Evolutionary conservation across 2,329 filamentous ascomycete species (phyloP), one percentile per base, ranked within the genome.

Genomic region (Arthrobotrys iridis): DNA sequence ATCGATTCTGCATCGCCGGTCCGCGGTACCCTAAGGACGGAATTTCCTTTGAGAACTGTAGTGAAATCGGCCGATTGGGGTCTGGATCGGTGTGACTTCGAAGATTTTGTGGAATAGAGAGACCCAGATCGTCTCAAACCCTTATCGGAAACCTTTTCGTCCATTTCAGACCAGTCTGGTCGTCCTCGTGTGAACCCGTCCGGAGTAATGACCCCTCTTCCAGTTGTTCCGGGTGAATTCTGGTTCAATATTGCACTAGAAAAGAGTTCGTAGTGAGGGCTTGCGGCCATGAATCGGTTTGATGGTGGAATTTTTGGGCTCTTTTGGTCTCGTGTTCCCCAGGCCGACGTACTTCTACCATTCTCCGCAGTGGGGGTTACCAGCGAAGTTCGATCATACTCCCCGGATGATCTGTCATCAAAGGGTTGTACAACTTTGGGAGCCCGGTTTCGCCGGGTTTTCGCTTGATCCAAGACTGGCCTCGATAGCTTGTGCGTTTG

Each of bases 161-260:
- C 71, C 63, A 68, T 75, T 50, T 75, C 71, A 33, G 71, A 75
- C 71, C 71, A 75, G 15, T 75, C 71, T 30, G 71, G 71, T 1
- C 71, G 55, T 35, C 71, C 71, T 33, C 63, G 45, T 33, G 71
- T 75, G 46, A 30, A 63, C 1, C 63, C 64, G 40, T 75, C 71
- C n/a, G 28, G 22, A 18, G 15, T 24, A 5, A 45, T 11, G 4
- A 24, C 33, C 1, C 35, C 28, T 10, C 28, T n/a, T 22, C 48
- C 57, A 6, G 15, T 30, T 24, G 33, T 58, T 13, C 57, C 71
- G 1, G 71, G 48, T 18, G 58, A 15, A 43, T 63, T 48, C 46
- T 68, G 71, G 24, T 64, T 50, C 2, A 75, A 33, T 11, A 75
- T 64, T 26, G 71, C 18, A 18, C 71, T 75, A 10, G 71, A 75